Evolutionary conservation across 495 filamentous ascomycete genomes (phyloP).

Genomic region (Xanthoparmelia taractica): DNA sequence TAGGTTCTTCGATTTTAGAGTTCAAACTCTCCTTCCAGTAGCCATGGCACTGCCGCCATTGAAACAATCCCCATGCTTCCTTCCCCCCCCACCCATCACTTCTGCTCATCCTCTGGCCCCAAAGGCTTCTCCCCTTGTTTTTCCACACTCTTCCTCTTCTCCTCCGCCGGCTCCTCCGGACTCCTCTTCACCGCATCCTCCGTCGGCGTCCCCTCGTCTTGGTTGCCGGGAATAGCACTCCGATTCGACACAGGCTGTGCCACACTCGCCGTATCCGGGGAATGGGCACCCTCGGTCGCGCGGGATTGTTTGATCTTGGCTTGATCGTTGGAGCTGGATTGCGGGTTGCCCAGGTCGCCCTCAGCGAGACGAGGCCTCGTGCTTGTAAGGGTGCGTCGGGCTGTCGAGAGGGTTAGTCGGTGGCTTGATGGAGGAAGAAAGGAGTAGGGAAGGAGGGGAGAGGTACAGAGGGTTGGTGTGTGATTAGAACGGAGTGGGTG

Average conservation of each 20-base stretch:
- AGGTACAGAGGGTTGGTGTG: background rate
- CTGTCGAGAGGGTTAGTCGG: background rate
- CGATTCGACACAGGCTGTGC: slow-evolving; percentile 14
- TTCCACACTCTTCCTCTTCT: slow-evolving; percentile 19
- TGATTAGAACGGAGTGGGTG: background rate
- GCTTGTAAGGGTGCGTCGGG: slow-evolving; percentile 2
- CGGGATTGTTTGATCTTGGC: slow-evolving; percentile 13
- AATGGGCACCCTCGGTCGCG: slow-evolving; percentile 13
- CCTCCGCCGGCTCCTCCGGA: slow-evolving; percentile 19
- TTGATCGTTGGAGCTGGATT: slow-evolving; percentile 18
- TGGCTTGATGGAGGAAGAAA: background rate
- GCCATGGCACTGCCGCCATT: background rate
- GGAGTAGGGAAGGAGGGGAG: background rate
- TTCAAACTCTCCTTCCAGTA: background rate
- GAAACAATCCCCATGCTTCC: background rate
- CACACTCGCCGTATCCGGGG: slow-evolving; percentile 15
- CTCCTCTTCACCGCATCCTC: slow-evolving; percentile 20
- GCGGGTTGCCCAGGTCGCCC: slow-evolving; percentile 19
- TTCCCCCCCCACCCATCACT: background rate
- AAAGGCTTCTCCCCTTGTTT: slow-evolving; percentile 21
- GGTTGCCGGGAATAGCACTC: slow-evolving; percentile 17
- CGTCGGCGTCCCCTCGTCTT: slow-evolving; percentile 20
- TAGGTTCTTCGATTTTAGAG: background rate
- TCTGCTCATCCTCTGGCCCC: slow-evolving; percentile 18
- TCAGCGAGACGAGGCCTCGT: background rate